Percentiles rank a stretch among this genome's conserved stretches.
phyloP scores from a whole-genome alignment of 1,139 yeast genomes.

The Candida albicans region DNA sequence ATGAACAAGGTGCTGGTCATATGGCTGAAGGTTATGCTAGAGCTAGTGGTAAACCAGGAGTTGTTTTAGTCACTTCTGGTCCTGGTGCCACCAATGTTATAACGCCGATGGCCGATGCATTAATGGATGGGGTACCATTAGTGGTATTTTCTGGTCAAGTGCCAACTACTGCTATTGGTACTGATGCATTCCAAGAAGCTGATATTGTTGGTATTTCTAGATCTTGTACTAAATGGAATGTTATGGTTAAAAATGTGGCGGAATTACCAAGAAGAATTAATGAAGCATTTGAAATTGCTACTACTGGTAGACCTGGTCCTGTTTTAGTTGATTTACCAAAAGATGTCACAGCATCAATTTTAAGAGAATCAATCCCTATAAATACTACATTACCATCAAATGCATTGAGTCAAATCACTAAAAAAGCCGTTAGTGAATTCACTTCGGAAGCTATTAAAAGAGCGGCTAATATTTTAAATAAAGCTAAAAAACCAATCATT shows the following conservation, averaged over 20 bases:
- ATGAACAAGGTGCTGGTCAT: conserved; percentile 99
- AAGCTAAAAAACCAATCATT: conserved; percentile 83
- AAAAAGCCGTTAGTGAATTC: conserved; percentile 71
- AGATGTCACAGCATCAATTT: conserved; percentile 92
- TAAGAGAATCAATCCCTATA: conserved; percentile 85
- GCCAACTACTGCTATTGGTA: conserved; percentile 91
- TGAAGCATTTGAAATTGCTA: conserved; percentile 97
- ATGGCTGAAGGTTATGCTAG: conserved; percentile 99
- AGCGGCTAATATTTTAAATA: conserved; percentile 75
- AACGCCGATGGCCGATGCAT: conserved; percentile 97
- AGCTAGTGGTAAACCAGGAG: conserved; percentile 97
- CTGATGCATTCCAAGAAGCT: conserved; percentile 99
- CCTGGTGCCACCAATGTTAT: conserved; percentile 98
- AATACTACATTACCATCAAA: conserved; percentile 82
- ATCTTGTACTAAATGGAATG: conserved; percentile 98
- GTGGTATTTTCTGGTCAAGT: conserved; percentile 99
- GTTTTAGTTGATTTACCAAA: conserved; percentile 96
- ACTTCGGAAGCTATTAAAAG: conserved; percentile 72
- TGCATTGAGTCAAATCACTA: conserved; percentile 70
- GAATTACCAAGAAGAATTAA: conserved; percentile 94
- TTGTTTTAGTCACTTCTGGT: conserved; percentile 94
- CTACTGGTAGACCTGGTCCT: conserved; percentile 96
- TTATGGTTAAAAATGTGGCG: conserved; percentile 92
- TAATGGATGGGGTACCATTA: conserved; percentile 95
- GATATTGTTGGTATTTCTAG: conserved; percentile 96